Evolutionary conservation across 306 rosid genomes (phyloP).

Genomic region (Datisca glomerata): DNA sequence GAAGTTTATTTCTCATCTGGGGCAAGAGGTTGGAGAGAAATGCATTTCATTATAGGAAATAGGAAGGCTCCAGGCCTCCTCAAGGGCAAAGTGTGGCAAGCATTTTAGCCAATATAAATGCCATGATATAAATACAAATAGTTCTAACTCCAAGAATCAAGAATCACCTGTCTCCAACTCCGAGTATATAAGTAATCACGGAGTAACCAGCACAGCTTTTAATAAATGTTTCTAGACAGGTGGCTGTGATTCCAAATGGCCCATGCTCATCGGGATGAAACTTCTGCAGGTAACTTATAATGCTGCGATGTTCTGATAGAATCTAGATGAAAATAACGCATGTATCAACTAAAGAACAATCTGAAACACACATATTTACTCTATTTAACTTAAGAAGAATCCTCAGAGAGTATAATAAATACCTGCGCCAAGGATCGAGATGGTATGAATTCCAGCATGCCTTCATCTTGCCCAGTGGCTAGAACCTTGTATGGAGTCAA

Average conservation of each 20-base stretch:
- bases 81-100: neutral
- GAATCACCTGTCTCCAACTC: constrained; percentile 96
- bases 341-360: too few relatives aligned
- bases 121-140: neutral
- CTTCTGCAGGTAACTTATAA: constrained; percentile 85
- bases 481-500: constrained; percentile 91
- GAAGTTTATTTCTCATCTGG: neutral
- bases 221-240: constrained; percentile 93
- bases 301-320: constrained; percentile 90
- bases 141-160: constrained; percentile 4
- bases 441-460: constrained; percentile 94
- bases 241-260: constrained; percentile 86
- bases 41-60: neutral
- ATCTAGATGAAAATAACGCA: constrained; percentile 40
- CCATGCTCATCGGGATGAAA: constrained; percentile 96
- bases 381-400: neutral
- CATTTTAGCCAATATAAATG: neutral
- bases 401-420: too few relatives aligned
- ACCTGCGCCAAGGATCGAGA: constrained; percentile 89
- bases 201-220: constrained; percentile 99
- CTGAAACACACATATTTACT: neutral
- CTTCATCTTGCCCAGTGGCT: constrained; percentile 99
- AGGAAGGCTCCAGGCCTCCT: neutral
- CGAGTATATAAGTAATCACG: constrained; percentile 94
- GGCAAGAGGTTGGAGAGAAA: neutral